Conservation (phyloP, 768 basidiomycete genomes). For the Mycena rebaudengoi region DNA sequence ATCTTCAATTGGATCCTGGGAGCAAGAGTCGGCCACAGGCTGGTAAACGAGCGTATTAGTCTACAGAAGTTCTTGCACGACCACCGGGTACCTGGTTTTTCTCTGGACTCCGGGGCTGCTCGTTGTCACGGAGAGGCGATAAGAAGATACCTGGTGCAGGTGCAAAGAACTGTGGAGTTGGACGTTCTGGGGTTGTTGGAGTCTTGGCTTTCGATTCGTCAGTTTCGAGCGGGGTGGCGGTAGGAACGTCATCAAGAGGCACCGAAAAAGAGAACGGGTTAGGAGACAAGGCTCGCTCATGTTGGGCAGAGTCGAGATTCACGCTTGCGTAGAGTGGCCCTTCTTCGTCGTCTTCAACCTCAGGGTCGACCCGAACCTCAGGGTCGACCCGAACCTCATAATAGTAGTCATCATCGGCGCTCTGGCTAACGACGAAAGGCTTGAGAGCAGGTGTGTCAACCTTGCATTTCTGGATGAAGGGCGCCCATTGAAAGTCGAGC, state of each 20-base stretch:
- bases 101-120: slow-evolving; percentile 1
- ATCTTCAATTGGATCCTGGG: slow-evolving; percentile 50
- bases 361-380: slow-evolving; percentile 17
- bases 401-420: slow-evolving; percentile 16
- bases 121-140: slow-evolving; percentile 39
- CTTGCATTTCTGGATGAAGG: slow-evolving; percentile 50
- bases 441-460: neutral
- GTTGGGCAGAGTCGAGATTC: slow-evolving; percentile 8
- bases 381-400: slow-evolving; percentile 20
- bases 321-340: slow-evolving; percentile 17
- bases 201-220: neutral
- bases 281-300: slow-evolving; percentile 27
- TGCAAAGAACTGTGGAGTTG: slow-evolving; percentile 37
- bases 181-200: slow-evolving; percentile 12
- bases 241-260: slow-evolving; percentile 17
- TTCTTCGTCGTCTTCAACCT: slow-evolving; percentile 23
- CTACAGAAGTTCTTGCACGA: too few relatives aligned
- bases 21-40: slow-evolving; percentile 40
- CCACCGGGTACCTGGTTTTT: too few relatives aligned
- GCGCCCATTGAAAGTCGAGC: slow-evolving; percentile 66
- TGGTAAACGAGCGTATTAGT: neutral
- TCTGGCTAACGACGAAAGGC: neutral
- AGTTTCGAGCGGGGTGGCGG: neutral
- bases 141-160: slow-evolving; percentile 48
- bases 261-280: slow-evolving; percentile 39